Conservation (phyloP, 257 asterid species). For the Apocynum venetum region DNA sequence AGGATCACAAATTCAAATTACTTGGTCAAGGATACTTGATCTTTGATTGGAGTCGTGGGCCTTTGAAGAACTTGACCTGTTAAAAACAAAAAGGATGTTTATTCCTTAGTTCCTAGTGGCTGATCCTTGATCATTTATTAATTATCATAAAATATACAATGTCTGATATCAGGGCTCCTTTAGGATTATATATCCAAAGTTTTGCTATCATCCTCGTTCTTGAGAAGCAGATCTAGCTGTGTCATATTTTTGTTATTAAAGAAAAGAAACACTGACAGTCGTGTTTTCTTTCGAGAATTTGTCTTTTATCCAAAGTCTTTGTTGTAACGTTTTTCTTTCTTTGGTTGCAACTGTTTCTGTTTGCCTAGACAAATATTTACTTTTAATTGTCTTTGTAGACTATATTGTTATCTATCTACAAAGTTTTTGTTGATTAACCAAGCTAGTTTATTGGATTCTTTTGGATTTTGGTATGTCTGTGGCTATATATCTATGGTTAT, state of each 20-base stretch:
- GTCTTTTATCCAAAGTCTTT: too few relatives aligned
- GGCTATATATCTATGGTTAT: not conserved
- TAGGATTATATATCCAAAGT: not conserved
- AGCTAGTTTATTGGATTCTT: not conserved
- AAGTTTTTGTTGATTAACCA: not conserved
- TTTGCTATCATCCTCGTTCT: not conserved
- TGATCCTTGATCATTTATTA: not conserved
- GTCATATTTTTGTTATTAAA: not conserved
- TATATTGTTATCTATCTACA: not conserved
- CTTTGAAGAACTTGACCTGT: not conserved
- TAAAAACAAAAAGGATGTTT: not conserved
- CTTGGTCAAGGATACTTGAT: not conserved
- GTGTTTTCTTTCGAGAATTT: not conserved
- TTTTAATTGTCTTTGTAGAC: not conserved
- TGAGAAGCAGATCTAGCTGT: not conserved
- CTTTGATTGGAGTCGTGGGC: not conserved
- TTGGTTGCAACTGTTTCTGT: not conserved
- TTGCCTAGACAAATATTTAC: not conserved
- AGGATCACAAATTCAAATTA: not conserved
- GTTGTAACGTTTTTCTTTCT: not conserved
- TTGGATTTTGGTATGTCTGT: not conserved
- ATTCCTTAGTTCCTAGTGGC: not conserved
- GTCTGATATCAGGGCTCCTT: not conserved
- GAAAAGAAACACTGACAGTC: not conserved
- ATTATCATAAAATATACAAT: not conserved